Evolutionary conservation across 2,329 filamentous ascomycete species (phyloP).

Genomic region (Calonectria ilicicola): DNA sequence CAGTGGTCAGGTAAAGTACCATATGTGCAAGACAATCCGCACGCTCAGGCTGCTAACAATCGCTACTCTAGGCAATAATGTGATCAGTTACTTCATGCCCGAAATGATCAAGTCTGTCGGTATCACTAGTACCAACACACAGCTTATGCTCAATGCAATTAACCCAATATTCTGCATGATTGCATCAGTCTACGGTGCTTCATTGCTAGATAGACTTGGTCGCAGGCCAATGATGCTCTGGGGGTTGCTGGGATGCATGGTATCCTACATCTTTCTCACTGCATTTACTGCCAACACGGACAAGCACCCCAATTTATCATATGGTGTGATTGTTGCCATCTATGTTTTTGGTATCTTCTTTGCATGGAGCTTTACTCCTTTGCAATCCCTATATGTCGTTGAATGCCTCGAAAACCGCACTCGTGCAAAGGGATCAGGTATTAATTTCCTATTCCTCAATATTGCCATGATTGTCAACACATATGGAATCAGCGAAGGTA

Average conservation of each 20-base stretch:
- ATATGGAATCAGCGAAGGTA: background rate
- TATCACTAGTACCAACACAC: constrained; percentile 48
- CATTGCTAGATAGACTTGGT: constrained; percentile 61
- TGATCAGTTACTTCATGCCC: constrained; percentile 61
- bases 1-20: constrained; percentile 54
- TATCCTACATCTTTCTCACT: constrained; percentile 63
- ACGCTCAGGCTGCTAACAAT: background rate
- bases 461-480: background rate
- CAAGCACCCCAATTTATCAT: constrained; percentile 48
- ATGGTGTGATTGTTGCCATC: constrained; percentile 65
- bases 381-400: background rate
- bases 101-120: constrained; percentile 64
- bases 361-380: background rate
- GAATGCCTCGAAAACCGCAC: constrained; percentile 7
- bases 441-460: background rate
- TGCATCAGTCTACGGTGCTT: constrained; percentile 61
- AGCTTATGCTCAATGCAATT: constrained; percentile 64
- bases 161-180: constrained; percentile 63
- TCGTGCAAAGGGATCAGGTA: constrained; percentile 11
- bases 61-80: constrained; percentile 40
- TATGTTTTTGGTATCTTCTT: constrained; percentile 37
- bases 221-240: constrained; percentile 64
- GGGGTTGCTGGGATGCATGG: constrained; percentile 58
- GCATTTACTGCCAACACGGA: constrained; percentile 50
- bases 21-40: too few species aligned